These are phyloP conservation scores for Moricandia arvensis DNA, from an alignment of 345 rosid genomes.

Conservation along the genomic window DNA sequence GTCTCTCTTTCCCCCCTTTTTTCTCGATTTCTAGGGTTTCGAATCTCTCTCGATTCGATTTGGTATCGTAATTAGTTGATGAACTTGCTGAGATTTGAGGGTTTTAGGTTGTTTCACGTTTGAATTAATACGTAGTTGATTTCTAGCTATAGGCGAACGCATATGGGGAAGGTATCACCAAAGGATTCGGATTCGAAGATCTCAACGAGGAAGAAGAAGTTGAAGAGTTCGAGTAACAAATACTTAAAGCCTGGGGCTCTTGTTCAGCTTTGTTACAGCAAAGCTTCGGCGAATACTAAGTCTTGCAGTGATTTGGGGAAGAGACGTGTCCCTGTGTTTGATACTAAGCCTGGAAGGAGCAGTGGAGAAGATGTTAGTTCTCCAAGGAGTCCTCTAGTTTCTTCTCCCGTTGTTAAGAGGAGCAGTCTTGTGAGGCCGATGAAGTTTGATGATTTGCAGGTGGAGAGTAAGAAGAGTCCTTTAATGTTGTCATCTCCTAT, in stretches of 20 bases:
- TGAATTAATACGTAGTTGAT: background rate
- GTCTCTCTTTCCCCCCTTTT: background rate
- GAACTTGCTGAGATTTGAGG: background rate
- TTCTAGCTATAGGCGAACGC: background rate
- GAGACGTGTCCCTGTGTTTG: slow-evolving; percentile 60
- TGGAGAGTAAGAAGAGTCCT: slow-evolving; percentile 51
- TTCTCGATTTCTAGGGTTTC: slow-evolving; percentile 23
- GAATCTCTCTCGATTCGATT: background rate
- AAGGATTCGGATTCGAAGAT: slow-evolving; percentile 47
- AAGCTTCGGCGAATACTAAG: slow-evolving; percentile 49
- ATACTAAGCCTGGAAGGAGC: slow-evolving; percentile 41
- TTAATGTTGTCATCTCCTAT: slow-evolving; percentile 67
- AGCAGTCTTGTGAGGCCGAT: slow-evolving; percentile 43
- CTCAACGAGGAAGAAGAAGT: slow-evolving; percentile 53
- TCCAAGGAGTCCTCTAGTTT: slow-evolving; percentile 53
- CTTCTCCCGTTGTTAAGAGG: slow-evolving; percentile 60
- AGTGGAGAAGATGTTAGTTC: slow-evolving; percentile 36
- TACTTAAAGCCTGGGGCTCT: slow-evolving; percentile 85
- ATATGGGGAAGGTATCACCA: slow-evolving; percentile 73
- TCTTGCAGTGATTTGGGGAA: slow-evolving; percentile 70
- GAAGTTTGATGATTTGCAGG: slow-evolving; percentile 30
- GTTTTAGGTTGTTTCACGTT: background rate
- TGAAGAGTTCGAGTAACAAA: slow-evolving; percentile 51
- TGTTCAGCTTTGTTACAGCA: slow-evolving; percentile 65
- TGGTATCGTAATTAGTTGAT: background rate